phyloP scores from a whole-genome alignment of 306 rosid species.

The Hippophae rhamnoides region DNA sequence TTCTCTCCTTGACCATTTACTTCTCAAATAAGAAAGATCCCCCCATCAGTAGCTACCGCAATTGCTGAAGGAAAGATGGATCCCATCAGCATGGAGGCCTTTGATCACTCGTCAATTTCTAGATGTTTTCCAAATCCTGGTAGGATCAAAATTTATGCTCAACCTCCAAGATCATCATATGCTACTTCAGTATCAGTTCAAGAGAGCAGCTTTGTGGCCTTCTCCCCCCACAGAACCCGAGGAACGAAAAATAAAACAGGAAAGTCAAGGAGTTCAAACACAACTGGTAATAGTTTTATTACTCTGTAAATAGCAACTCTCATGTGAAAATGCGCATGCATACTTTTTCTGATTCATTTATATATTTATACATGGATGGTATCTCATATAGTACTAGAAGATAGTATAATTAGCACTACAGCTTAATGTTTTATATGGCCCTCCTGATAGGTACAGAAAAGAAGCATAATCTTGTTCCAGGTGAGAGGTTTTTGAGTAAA shows the following conservation, averaged over 20 bases:
- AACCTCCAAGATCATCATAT: conserved; percentile 21
- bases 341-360: too few species aligned
- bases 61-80: conserved; percentile 81
- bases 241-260: conserved; percentile 32
- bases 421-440: too few species aligned
- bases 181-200: conserved; percentile 23
- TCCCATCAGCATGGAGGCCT: conserved; percentile 71
- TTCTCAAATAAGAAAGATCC: conserved; percentile 50
- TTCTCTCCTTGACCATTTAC: conserved; percentile 40
- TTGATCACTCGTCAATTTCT: conserved; percentile 35
- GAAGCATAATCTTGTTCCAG: conserved; percentile 16
- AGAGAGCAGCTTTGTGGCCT: conserved; percentile 42
- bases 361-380: too few species aligned
- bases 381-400: too few species aligned
- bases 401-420: too few species aligned
- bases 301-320: too few species aligned
- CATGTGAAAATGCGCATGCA: too few species aligned
- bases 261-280: conserved; percentile 17
- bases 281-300: not conserved
- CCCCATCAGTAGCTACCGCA: conserved; percentile 55
- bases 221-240: conserved; percentile 31
- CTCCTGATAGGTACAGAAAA: conserved; percentile 29
- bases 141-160: conserved; percentile 23
- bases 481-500: conserved; percentile 32
- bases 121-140: conserved; percentile 19